Percentiles rank a stretch among this genome's conserved stretches.
phyloP scores from a whole-genome alignment of 2,329 filamentous ascomycete species.

The Fusarium fracticaudum region DNA sequence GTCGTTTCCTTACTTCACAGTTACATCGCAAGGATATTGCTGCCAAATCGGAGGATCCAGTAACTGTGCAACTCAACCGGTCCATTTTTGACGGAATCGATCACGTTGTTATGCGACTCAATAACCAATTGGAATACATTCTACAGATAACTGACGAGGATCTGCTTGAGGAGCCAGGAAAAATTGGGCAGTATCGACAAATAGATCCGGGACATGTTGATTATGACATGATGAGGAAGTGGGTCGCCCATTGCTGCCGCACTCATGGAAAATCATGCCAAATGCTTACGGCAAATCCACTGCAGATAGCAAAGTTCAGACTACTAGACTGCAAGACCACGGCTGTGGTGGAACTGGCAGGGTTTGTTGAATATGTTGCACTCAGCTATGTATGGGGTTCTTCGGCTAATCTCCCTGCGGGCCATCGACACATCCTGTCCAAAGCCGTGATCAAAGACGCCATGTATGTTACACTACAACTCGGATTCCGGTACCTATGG shows the following conservation, averaged over 20 bases:
- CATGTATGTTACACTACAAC: accelerated
- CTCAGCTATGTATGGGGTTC: background rate
- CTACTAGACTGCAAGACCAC: accelerated
- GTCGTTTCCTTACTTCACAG: background rate
- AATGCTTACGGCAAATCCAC: background rate
- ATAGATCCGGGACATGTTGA: accelerated
- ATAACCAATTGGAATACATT: background rate
- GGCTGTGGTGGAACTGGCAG: accelerated
- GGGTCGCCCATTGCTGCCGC: background rate
- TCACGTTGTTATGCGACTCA: background rate
- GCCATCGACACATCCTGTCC: accelerated
- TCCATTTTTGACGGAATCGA: background rate
- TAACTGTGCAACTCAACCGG: too few relatives aligned
- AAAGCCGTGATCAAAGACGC: background rate
- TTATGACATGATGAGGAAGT: background rate
- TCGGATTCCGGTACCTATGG: background rate
- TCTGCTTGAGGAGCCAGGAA: background rate
- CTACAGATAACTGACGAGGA: background rate
- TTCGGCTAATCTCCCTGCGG: background rate
- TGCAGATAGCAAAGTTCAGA: background rate
- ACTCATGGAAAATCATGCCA: background rate
- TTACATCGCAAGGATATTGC: too few relatives aligned
- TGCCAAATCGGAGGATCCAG: too few relatives aligned
- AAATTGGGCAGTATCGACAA: background rate
- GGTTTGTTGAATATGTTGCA: background rate